These are phyloP conservation scores for Cicer arietinum DNA, from an alignment of 306 rosid genomes.

Conservation along the genomic window DNA sequence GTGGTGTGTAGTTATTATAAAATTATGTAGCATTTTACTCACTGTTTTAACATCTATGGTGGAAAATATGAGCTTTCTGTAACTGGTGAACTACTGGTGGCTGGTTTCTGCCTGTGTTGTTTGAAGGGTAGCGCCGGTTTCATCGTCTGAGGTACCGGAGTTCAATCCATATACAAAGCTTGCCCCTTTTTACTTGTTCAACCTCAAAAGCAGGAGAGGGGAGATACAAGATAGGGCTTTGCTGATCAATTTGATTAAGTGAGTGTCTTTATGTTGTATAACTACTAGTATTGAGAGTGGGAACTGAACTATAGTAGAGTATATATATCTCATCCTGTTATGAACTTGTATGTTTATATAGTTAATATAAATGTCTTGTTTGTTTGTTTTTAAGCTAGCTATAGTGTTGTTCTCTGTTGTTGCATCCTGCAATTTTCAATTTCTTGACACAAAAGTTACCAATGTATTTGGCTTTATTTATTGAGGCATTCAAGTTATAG, in stretches of 20 bases:
- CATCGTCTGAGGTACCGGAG: constrained; percentile 52
- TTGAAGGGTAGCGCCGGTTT: constrained; percentile 42
- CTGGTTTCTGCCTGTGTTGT: constrained; percentile 33
- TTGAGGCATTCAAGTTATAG: not conserved
- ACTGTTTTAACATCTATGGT: constrained; percentile 55
- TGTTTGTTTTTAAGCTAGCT: constrained; percentile 34
- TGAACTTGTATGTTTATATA: constrained; percentile 61
- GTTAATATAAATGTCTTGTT: constrained; percentile 53
- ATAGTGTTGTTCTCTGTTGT: constrained; percentile 26
- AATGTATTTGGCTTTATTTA: not conserved
- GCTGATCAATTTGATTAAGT: constrained; percentile 51
- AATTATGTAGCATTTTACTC: constrained; percentile 58
- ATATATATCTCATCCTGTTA: constrained; percentile 50
- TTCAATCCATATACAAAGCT: constrained; percentile 46
- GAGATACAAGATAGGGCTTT: constrained; percentile 47
- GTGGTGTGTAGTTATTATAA: constrained; percentile 69
- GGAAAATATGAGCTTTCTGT: constrained; percentile 54
- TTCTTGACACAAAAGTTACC: constrained; percentile 10
- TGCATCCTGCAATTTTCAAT: constrained; percentile 7
- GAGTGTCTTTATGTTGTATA: constrained; percentile 53
- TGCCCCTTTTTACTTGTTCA: constrained; percentile 51
- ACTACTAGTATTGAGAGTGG: constrained; percentile 51
- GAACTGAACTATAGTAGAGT: constrained; percentile 50
- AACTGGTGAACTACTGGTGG: constrained; percentile 21
- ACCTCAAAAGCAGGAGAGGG: constrained; percentile 47